Evolutionary conservation across 345 rosid genomes (phyloP).

Genomic region (Ailanthus altissimus): DNA sequence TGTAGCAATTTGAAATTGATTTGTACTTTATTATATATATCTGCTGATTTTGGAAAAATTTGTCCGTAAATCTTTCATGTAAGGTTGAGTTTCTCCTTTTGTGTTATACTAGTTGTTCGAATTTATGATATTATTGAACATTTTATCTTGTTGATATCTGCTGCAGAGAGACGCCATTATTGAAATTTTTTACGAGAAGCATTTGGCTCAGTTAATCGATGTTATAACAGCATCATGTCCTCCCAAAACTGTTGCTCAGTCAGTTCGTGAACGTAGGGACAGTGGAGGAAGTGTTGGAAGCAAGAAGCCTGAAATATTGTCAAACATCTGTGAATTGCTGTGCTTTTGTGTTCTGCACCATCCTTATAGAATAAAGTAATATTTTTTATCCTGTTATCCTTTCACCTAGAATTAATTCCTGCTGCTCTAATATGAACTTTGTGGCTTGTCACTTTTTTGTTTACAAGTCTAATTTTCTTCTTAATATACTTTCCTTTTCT

Average conservation of each 20-base stretch:
- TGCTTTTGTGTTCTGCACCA: conserved; percentile 96
- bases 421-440: conserved; percentile 4
- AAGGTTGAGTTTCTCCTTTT: conserved; percentile 18
- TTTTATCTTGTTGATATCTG: conserved; percentile 21
- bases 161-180: conserved; percentile 81
- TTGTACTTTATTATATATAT: conserved; percentile 17
- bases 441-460: conserved; percentile 28
- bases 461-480: conserved; percentile 88
- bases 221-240: conserved; percentile 83
- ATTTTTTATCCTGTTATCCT: conserved; percentile 22
- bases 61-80: conserved; percentile 12
- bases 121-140: conserved; percentile 1
- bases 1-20: conserved; percentile 23
- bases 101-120: conserved; percentile 11
- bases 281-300: conserved; percentile 45
- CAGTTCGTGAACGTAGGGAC: conserved; percentile 46
- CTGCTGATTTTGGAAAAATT: conserved; percentile 27
- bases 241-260: conserved; percentile 35
- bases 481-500: conserved; percentile 35
- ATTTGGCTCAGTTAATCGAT: conserved; percentile 82
- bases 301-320: conserved; percentile 83
- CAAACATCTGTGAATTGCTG: conserved; percentile 86
- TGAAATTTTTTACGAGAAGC: conserved; percentile 95
- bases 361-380: conserved; percentile 90
- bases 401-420: conserved; percentile 17